These are phyloP conservation scores for Daedaleopsis nitida DNA, from an alignment of 768 basidiomycete genomes.

Conservation along the genomic window DNA sequence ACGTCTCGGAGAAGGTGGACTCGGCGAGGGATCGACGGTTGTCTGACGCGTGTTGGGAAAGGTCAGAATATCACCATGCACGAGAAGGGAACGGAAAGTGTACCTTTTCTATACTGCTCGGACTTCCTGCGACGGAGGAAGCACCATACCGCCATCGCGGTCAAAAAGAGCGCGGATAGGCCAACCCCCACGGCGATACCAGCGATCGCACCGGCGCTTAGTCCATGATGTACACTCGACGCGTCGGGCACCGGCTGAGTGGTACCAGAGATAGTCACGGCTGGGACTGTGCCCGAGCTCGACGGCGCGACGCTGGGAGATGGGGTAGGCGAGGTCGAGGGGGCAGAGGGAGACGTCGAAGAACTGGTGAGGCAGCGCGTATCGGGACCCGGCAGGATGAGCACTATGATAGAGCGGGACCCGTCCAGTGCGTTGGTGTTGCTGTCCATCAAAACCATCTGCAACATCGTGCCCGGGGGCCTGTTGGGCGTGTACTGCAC, in stretches of 20 bases:
- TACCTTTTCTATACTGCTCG: background rate
- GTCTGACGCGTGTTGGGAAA: background rate
- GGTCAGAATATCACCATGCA: no score
- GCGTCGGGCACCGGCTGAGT: background rate
- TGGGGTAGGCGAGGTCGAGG: background rate
- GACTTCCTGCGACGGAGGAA: background rate
- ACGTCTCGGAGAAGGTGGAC: background rate
- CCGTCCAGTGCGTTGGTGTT: background rate
- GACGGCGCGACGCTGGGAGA: background rate
- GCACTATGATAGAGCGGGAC: background rate
- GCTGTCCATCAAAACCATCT: background rate
- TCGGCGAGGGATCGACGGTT: background rate
- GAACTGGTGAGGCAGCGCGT: background rate
- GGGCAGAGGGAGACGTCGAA: background rate
- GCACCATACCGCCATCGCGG: background rate
- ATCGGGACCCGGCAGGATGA: background rate
- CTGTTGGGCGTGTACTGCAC: background rate
- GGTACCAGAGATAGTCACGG: background rate
- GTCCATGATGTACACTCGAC: background rate
- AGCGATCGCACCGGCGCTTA: background rate
- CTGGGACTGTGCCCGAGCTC: no score
- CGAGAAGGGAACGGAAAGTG: no score
- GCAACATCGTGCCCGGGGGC: background rate
- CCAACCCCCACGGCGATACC: background rate
- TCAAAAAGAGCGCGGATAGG: background rate